Evolutionary conservation across 371 early-diverging fungal genomes (phyloP).

Genomic region (Caulochytrium protostelioides): DNA sequence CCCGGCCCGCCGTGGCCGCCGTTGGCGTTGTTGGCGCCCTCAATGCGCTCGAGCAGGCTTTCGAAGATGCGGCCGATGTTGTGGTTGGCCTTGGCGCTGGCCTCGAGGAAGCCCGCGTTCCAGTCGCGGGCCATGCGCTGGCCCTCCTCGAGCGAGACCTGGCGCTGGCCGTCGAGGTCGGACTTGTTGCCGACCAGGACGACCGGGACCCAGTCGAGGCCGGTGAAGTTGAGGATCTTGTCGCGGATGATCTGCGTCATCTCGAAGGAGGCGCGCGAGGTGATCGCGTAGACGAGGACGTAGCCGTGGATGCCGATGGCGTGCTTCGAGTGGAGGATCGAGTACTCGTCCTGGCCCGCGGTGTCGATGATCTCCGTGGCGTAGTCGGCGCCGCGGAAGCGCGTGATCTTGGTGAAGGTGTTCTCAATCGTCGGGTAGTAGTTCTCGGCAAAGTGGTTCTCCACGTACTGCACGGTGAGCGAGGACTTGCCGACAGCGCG

Average conservation of each 20-base stretch:
- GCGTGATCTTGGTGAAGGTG: constrained; percentile 66
- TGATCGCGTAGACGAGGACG: constrained; percentile 80
- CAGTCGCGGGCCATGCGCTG: constrained; percentile 50
- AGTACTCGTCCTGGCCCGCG: constrained; percentile 93
- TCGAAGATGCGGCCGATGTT: constrained; percentile 49
- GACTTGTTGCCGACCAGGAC: constrained; percentile 87
- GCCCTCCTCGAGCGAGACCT: constrained; percentile 59
- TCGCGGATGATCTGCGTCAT: constrained; percentile 74
- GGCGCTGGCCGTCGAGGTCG: constrained; percentile 52
- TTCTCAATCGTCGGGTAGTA: constrained; percentile 90
- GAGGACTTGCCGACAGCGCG: constrained; percentile 76
- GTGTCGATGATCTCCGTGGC: constrained; percentile 83
- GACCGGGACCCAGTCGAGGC: constrained; percentile 51
- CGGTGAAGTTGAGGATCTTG: constrained; percentile 81
- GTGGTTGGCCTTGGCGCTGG: constrained; percentile 73
- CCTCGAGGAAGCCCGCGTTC: constrained; percentile 66
- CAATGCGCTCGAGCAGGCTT: constrained; percentile 24
- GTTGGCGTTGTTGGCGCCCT: too few species aligned
- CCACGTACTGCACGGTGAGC: constrained; percentile 77
- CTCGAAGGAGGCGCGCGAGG: constrained; percentile 63
- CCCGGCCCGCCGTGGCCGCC: too few species aligned
- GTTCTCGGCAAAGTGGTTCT: constrained; percentile 71
- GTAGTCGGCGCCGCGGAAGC: constrained; percentile 61
- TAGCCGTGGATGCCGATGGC: constrained; percentile 82
- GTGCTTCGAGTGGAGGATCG: constrained; percentile 70